Percentiles rank a stretch among this genome's conserved stretches.
Evolutionary conservation across 108 stramenopile species (phyloP).

Genomic region (Seminavis robusta): DNA sequence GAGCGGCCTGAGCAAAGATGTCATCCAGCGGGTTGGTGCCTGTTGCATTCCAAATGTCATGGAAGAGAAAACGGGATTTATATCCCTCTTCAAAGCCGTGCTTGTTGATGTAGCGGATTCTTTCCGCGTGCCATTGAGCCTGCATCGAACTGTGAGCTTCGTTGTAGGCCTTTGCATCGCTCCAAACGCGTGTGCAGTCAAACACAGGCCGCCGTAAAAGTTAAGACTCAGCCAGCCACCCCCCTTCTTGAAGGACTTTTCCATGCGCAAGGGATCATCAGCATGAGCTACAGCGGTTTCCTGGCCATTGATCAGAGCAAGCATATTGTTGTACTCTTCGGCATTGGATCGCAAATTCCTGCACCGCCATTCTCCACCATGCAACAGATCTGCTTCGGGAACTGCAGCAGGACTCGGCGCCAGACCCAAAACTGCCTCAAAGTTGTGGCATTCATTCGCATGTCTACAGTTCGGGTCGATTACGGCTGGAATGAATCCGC

Average conservation of each 20-base stretch:
- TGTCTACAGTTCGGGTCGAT: constrained; percentile 7
- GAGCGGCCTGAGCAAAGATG: no score
- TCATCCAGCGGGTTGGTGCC: not conserved
- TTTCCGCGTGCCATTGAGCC: not conserved
- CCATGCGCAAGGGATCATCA: not conserved
- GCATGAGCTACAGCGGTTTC: not conserved
- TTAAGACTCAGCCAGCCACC: not conserved
- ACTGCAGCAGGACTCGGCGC: not conserved
- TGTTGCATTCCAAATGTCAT: not conserved
- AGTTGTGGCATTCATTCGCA: constrained; percentile 1
- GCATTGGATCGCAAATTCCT: not conserved
- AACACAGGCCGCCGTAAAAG: not conserved
- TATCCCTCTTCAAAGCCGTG: constrained; percentile 5
- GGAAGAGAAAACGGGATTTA: not conserved
- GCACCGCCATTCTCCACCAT: not conserved
- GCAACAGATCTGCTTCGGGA: not conserved
- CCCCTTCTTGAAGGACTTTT: not conserved
- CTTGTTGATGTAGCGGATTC: not conserved
- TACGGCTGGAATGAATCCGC: constrained; percentile 4
- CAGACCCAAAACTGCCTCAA: not conserved
- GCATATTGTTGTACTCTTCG: not conserved
- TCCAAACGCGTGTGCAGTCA: not conserved
- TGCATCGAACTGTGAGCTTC: not conserved
- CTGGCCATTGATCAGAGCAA: not conserved
- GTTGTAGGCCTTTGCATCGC: not conserved